These are phyloP conservation scores for Psilocybe sp. DNA, from an alignment of 768 basidiomycete species.

Conservation along the genomic window DNA sequence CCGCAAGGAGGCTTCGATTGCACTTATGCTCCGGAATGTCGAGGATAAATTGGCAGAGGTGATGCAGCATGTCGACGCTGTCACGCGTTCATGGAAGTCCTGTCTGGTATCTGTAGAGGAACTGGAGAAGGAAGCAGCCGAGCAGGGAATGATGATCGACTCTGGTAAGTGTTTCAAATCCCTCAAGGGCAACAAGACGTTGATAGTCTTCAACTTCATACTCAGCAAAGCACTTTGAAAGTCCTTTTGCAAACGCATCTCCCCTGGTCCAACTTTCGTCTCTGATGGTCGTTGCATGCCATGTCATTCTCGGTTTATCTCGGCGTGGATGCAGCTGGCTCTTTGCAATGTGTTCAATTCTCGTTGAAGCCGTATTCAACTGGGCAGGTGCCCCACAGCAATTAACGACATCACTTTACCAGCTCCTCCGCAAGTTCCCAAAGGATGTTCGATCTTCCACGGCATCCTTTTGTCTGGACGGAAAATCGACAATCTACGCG, in stretches of 20 bases:
- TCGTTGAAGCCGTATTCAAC: neutral
- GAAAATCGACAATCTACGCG: neutral
- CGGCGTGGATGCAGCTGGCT: slow-evolving; percentile 6
- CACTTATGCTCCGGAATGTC: too few relatives aligned
- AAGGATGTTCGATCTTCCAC: neutral
- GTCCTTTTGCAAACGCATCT: neutral
- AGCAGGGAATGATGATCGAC: too few relatives aligned
- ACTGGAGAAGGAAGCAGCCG: too few relatives aligned
- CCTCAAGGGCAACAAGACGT: too few relatives aligned
- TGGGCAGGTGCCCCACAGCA: neutral
- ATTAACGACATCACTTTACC: neutral
- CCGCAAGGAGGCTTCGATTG: too few relatives aligned
- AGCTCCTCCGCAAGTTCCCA: neutral
- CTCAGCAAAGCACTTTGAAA: neutral
- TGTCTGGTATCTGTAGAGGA: too few relatives aligned
- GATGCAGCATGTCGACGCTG: too few relatives aligned
- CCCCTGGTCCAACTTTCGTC: neutral
- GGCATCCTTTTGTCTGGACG: neutral
- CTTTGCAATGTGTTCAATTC: neutral
- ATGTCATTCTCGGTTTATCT: slow-evolving; percentile 7
- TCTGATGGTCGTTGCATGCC: slow-evolving; percentile 7
- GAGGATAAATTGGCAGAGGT: too few relatives aligned
- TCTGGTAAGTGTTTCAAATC: too few relatives aligned
- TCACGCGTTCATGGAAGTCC: too few relatives aligned
- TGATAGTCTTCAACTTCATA: too few relatives aligned